Conservation (phyloP, 768 basidiomycete genomes). For the Suillus paluster region DNA sequence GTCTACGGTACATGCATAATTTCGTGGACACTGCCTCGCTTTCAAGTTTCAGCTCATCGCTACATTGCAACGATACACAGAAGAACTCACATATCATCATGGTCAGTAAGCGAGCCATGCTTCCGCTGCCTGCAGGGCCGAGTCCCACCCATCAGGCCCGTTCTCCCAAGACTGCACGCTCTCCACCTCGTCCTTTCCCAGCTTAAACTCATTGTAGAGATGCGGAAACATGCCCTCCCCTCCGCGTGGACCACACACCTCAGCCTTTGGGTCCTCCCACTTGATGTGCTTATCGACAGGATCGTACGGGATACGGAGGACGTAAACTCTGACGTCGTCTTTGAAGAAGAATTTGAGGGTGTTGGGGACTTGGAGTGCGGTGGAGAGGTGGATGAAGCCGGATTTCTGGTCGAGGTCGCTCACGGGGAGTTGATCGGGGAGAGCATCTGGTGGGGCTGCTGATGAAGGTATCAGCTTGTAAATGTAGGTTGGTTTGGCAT, state of each 20-base stretch:
- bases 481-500: constrained; percentile 49
- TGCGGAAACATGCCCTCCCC: constrained; percentile 58
- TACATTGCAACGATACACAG: not conserved
- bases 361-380: constrained; percentile 49
- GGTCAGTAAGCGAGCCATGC: constrained; percentile 44
- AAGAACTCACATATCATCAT: constrained; percentile 4
- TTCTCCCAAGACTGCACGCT: constrained; percentile 37
- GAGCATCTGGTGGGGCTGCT: constrained; percentile 40
- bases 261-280: constrained; percentile 53
- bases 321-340: constrained; percentile 41
- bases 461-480: constrained; percentile 62
- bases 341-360: constrained; percentile 53
- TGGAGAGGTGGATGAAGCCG: constrained; percentile 62
- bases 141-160: constrained; percentile 36
- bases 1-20: not conserved
- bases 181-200: constrained; percentile 53
- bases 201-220: constrained; percentile 48
- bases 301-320: constrained; percentile 49
- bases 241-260: constrained; percentile 45
- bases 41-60: not conserved
- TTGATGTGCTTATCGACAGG: constrained; percentile 43
- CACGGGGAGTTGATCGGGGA: constrained; percentile 53
- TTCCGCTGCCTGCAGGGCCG: constrained; percentile 23
- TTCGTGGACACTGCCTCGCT: not conserved
- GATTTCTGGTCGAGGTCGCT: constrained; percentile 50